Conservation (phyloP, 2,329 filamentous ascomycete species). For the Alternaria rosae region DNA sequence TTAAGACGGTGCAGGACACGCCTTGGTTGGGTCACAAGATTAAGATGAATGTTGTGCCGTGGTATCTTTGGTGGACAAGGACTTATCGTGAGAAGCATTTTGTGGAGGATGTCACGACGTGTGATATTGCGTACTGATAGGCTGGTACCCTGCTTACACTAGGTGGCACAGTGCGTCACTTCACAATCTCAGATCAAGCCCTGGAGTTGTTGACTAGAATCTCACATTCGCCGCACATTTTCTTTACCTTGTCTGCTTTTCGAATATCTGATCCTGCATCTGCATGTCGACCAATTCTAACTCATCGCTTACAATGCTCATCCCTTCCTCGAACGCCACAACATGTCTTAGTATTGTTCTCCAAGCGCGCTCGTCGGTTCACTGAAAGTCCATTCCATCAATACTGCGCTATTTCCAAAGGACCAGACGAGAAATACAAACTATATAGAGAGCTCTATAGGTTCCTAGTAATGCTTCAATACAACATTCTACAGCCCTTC, state of each 20-base stretch:
- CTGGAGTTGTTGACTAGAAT: neutral
- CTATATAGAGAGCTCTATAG: neutral
- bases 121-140: constrained; percentile 49
- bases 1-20: constrained; percentile 55
- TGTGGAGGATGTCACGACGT: constrained; percentile 55
- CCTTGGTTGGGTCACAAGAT: constrained; percentile 56
- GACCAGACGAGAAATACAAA: neutral
- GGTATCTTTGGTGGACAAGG: constrained; percentile 57
- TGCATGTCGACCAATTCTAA: neutral
- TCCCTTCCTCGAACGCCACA: neutral
- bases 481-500: neutral
- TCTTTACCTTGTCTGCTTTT: neutral
- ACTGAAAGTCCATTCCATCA: neutral
- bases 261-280: neutral
- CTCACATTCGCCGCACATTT: neutral
- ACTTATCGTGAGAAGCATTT: constrained; percentile 54
- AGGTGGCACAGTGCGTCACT: neutral
- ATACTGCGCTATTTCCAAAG: neutral
- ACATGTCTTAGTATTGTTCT: constrained; percentile 10
- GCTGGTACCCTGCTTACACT: neutral
- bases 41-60: constrained; percentile 56
- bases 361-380: neutral
- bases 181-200: neutral
- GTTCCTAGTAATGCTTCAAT: neutral
- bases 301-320: neutral